phyloP scores from a whole-genome alignment of 345 rosid genomes.

The Moricandia moricandioides region DNA sequence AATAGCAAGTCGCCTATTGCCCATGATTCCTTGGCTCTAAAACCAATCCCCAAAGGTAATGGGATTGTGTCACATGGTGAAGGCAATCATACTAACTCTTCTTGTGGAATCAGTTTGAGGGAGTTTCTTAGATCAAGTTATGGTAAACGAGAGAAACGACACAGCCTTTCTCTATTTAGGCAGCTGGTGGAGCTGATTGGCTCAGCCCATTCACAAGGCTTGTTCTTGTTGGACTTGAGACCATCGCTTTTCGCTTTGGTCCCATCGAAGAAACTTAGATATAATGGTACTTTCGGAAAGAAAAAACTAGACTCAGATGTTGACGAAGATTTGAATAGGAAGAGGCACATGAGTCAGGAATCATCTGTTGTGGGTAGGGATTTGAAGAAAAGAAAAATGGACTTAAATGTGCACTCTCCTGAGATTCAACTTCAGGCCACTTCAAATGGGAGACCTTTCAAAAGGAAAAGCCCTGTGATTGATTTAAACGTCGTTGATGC shows the following conservation, averaged over 20 bases:
- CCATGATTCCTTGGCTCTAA: slow-evolving; percentile 19
- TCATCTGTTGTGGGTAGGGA: slow-evolving; percentile 18
- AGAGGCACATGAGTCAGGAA: slow-evolving; percentile 41
- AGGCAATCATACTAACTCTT: slow-evolving; percentile 34
- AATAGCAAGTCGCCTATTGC: slow-evolving; percentile 17
- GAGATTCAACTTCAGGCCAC: slow-evolving; percentile 29
- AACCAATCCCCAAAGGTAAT: slow-evolving; percentile 32
- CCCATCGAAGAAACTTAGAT: slow-evolving; percentile 49
- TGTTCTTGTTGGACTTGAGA: slow-evolving; percentile 50
- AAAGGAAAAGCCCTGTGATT: slow-evolving; percentile 28
- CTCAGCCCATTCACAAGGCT: slow-evolving; percentile 61
- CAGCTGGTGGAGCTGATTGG: slow-evolving; percentile 70
- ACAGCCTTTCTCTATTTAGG: slow-evolving; percentile 51
- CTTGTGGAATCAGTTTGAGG: slow-evolving; percentile 52
- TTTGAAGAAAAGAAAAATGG: slow-evolving; percentile 47
- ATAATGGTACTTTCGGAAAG: slow-evolving; percentile 50
- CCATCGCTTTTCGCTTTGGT: slow-evolving; percentile 52
- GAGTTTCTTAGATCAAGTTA: slow-evolving; percentile 50
- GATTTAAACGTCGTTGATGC: slow-evolving; percentile 27
- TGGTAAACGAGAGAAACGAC: slow-evolving; percentile 42
- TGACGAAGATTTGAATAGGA: slow-evolving; percentile 41
- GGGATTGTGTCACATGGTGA: slow-evolving; percentile 30
- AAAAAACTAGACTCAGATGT: slow-evolving; percentile 27
- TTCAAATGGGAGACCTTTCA: slow-evolving; percentile 31
- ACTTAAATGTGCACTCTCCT: slow-evolving; percentile 25